phyloP scores from a whole-genome alignment of 1,284 basidiomycete genomes.

The Cryptococcus neoformans region DNA sequence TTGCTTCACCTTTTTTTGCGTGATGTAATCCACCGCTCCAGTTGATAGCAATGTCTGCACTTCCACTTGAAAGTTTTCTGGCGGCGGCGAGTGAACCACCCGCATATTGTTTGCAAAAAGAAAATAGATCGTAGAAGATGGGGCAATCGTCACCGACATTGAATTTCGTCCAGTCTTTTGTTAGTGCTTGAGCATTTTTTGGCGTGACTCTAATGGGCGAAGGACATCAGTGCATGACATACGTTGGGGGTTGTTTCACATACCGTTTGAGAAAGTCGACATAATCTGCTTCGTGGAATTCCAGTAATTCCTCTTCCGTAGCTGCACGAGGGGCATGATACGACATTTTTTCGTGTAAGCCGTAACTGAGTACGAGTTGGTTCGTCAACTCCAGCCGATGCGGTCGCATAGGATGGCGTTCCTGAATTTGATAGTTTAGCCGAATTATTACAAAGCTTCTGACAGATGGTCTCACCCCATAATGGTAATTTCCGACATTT shows the following conservation, averaged over 20 bases:
- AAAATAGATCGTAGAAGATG: slow-evolving; percentile 86
- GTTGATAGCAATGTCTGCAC: slow-evolving; percentile 94
- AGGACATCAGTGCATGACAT: not conserved
- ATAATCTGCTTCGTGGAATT: slow-evolving; percentile 91
- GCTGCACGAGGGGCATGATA: slow-evolving; percentile 87
- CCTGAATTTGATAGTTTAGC: slow-evolving; percentile 53
- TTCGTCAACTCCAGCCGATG: slow-evolving; percentile 93
- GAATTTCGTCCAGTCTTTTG: slow-evolving; percentile 70
- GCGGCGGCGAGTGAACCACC: slow-evolving; percentile 89
- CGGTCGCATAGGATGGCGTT: slow-evolving; percentile 98
- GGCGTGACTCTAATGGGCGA: slow-evolving; percentile 35
- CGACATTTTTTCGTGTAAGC: slow-evolving; percentile 92
- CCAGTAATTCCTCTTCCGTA: slow-evolving; percentile 82
- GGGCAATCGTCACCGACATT: slow-evolving; percentile 95
- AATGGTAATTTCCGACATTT: slow-evolving; percentile 92
- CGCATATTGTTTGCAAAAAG: slow-evolving; percentile 88
- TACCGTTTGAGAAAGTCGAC: slow-evolving; percentile 89
- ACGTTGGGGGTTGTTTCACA: slow-evolving; percentile 18
- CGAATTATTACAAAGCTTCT: slow-evolving; percentile 1
- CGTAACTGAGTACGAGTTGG: slow-evolving; percentile 92
- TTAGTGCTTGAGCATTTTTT: slow-evolving; percentile 53
- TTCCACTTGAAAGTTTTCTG: slow-evolving; percentile 74
- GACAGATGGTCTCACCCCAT: slow-evolving; percentile 63
- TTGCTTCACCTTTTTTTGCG: slow-evolving; percentile 92
- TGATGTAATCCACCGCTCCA: slow-evolving; percentile 97